phyloP scores from a whole-genome alignment of 257 asterid genomes.

The Hygrophila difformis region DNA sequence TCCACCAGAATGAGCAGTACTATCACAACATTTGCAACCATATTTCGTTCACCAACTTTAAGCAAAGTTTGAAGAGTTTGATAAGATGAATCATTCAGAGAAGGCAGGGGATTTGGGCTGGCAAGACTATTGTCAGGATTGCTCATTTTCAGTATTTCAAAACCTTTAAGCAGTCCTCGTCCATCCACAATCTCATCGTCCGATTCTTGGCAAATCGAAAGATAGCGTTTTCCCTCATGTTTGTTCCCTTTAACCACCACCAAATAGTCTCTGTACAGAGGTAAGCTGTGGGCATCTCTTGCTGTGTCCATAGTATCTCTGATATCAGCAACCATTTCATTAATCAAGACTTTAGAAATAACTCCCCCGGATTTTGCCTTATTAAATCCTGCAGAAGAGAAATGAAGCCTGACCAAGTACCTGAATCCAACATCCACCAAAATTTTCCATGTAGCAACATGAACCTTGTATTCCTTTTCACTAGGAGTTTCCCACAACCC shows the following conservation, averaged over 20 bases:
- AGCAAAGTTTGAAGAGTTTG: not conserved
- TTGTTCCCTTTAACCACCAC: conserved; percentile 27
- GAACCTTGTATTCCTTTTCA: conserved; percentile 7
- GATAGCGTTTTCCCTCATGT: conserved; percentile 15
- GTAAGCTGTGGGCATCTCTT: conserved; percentile 18
- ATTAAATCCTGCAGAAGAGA: conserved; percentile 22
- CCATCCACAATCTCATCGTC: conserved; percentile 5
- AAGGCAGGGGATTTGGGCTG: conserved; percentile 7
- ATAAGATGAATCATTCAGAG: not conserved
- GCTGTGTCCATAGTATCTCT: conserved; percentile 19
- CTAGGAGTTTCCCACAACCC: conserved; percentile 14
- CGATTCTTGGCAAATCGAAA: conserved; percentile 20
- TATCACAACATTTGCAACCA: conserved; percentile 16
- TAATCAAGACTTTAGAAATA: conserved; percentile 21
- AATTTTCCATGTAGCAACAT: conserved; percentile 23
- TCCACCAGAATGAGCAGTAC: conserved; percentile 16
- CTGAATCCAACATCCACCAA: conserved; percentile 30
- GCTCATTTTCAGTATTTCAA: conserved; percentile 39
- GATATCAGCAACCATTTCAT: conserved; percentile 20
- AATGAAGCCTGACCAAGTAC: too few relatives aligned
- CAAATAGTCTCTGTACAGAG: conserved; percentile 22
- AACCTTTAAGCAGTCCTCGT: conserved; percentile 24
- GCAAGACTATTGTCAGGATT: too few relatives aligned
- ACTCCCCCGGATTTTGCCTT: conserved; percentile 24
- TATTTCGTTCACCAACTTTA: conserved; percentile 10